Evolutionary conservation across 192 early-diverging fungal species (phyloP).

Genomic region (Irineochytrium annulatum): DNA sequence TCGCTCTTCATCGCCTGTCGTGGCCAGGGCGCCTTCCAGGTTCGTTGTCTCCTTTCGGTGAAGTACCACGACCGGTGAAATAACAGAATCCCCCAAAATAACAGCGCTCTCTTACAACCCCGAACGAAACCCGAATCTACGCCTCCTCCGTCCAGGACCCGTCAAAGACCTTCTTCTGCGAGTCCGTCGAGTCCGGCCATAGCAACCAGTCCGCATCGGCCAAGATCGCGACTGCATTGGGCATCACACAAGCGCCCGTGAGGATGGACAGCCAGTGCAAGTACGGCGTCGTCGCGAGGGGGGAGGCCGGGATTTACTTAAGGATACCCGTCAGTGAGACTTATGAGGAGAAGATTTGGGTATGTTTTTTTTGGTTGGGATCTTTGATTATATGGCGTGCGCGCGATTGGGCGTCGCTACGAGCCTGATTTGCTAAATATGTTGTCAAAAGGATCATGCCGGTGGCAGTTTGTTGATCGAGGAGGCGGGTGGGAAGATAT

Average conservation of each 20-base stretch:
- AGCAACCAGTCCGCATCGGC: slow-evolving; percentile 78
- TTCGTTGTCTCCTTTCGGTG: slow-evolving; percentile 22
- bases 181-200: slow-evolving; percentile 91
- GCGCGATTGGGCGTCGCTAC: no score
- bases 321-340: slow-evolving; percentile 70
- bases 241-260: slow-evolving; percentile 67
- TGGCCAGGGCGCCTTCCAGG: slow-evolving; percentile 88
- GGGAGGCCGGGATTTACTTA: slow-evolving; percentile 92
- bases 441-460: slow-evolving; percentile 90
- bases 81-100: background rate
- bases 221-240: slow-evolving; percentile 67
- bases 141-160: slow-evolving; percentile 51
- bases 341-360: slow-evolving; percentile 99
- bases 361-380: slow-evolving; percentile 22
- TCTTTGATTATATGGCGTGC: no score
- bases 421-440: slow-evolving; percentile 9
- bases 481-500: slow-evolving; percentile 88
- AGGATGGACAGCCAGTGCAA: slow-evolving; percentile 99
- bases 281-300: slow-evolving; percentile 85
- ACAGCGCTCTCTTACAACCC: slow-evolving; percentile 50
- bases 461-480: slow-evolving; percentile 82
- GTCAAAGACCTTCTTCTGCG: slow-evolving; percentile 77
- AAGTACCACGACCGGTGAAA: no score
- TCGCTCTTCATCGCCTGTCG: slow-evolving; percentile 82
- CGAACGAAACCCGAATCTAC: slow-evolving; percentile 59